Conservation (phyloP, 768 basidiomycete genomes). For the Boletus sensibilis region DNA sequence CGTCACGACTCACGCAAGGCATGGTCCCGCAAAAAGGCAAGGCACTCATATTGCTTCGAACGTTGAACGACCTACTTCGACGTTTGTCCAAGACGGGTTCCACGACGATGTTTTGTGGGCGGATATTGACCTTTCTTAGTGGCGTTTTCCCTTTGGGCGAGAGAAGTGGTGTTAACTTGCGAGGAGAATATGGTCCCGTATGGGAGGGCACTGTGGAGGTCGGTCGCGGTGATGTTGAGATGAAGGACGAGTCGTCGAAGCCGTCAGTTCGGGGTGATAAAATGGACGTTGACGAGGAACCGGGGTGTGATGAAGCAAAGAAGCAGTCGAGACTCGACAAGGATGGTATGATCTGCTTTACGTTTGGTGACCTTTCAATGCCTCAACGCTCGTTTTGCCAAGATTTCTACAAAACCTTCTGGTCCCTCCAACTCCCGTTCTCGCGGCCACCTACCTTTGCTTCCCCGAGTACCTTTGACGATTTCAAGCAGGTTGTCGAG, state of each 20-base stretch:
- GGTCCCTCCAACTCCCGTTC: constrained; percentile 85
- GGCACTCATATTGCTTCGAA: constrained; percentile 79
- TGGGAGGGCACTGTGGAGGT: constrained; percentile 66
- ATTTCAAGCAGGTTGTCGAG: constrained; percentile 69
- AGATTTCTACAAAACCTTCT: constrained; percentile 88
- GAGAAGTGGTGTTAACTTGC: constrained; percentile 85
- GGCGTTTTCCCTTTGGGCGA: constrained; percentile 86
- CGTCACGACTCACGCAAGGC: constrained; percentile 65
- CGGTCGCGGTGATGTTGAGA: constrained; percentile 35
- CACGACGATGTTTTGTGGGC: constrained; percentile 84
- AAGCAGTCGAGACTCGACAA: constrained; percentile 51
- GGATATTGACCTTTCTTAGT: constrained; percentile 84
- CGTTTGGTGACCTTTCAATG: background rate
- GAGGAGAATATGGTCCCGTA: constrained; percentile 80
- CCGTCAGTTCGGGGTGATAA: constrained; percentile 41
- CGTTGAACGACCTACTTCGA: constrained; percentile 82
- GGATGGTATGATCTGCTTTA: constrained; percentile 47
- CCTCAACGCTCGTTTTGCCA: constrained; percentile 8
- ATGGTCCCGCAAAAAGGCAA: constrained; percentile 88
- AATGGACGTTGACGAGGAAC: constrained; percentile 62
- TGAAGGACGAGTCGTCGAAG: constrained; percentile 32
- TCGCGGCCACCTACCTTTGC: constrained; percentile 76
- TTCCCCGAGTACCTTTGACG: constrained; percentile 49
- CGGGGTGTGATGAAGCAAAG: constrained; percentile 25
- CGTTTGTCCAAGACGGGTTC: constrained; percentile 84